Base-by-base conservation (phyloP, 75 land plant genomes). In the Chamaecyparis obtusa region DNA sequence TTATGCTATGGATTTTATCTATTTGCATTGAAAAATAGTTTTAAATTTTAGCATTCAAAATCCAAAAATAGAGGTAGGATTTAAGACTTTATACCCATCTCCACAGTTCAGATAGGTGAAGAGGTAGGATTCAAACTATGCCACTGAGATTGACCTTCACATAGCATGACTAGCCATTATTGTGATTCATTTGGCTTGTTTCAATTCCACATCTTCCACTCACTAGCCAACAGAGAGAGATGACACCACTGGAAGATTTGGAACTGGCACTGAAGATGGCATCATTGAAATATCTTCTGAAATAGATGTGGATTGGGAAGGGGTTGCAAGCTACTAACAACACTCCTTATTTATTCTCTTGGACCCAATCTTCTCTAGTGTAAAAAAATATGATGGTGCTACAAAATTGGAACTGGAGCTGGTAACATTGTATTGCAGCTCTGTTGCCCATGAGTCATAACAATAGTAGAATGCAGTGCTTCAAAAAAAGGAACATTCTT, bases 351-450 rank as follows among this genome's bases (percentile, higher is more conserved):
- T 49, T 27, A 46, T n/a, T 81, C 32, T 11, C 51, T 30, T 51
- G 10, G 83, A 81, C 27, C 54, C 83, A 81, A 81, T 81, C 83
- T 44, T 44, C 32, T 81, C 48, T 81, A 10, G 48, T 21, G n/a
- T 46, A 44, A 15, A 1, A 44, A 10, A 81, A 78, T 19, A n/a
- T n/a, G n/a, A 78, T 11, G 49, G 21, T 46, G n/a, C 49, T 44
- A 81, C 32, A 44, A 11, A 33, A 81, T 44, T 46, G 83, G 32
- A 81, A 81, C 83, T 81, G 83, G 54, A 81, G 16, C 46, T 46
- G 30, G 83, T 51, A 81, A 27, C 32, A 81, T n/a, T n/a, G 83
- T 39, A 81, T 46, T 41, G 24, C 46, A 51, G 32, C 83, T 44
- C 19, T 24, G 32, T 46, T 81, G 83, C 49, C 49, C 43, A n/a